Evolutionary conservation across 2,329 filamentous ascomycete species (phyloP), one percentile per base, ranked within the genome.

Genomic region (Microdochium trichocladiopsis): DNA sequence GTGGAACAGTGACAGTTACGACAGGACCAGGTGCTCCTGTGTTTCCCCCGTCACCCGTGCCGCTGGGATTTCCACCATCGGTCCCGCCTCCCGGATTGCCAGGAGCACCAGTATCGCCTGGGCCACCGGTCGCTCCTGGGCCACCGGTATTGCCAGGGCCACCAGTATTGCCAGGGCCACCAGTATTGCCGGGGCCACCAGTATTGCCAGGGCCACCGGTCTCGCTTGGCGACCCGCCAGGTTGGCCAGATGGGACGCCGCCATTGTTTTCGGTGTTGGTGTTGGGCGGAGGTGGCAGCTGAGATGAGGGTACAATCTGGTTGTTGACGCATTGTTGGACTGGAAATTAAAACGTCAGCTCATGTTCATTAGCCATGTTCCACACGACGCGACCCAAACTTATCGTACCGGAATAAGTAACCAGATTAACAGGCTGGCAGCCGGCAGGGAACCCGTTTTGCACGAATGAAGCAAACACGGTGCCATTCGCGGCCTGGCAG

Each of bases 401-500:
- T 31, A 14, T 22, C 58, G 37, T 53, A 60, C 58, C 52, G 21
- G 49, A 49, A 45, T 57, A 57, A 25, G 58, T 50, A 41, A 54
- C 51, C 2, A 61, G 21, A 21, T 58, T 48, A 6, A 58, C 45
- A n/a, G 51, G 36, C 2, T 24, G 31, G 16, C 57, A 58, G 23
- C 37, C 49, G 23, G 22, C 28, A n/a, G 57, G 57, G 10, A 50
- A 51, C 2, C 52, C 54, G 12, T 22, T 16, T 4, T 47, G 47
- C 2, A 54, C 56, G 36, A 61, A 61, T 8, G 52, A 53, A 8
- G 56, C 57, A 36, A 53, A 60, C 3, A 61, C 51, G 2, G 37
- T 47, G 9, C 53, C 55, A 16, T 51, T 33, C 8, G 10, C 24
- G 11, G 9, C 43, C 36, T 54, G 51, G 25, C 58, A 61, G 31